phyloP scores from a whole-genome alignment of 352 stramenopile genomes.

The Phytophthora boehmeriae region DNA sequence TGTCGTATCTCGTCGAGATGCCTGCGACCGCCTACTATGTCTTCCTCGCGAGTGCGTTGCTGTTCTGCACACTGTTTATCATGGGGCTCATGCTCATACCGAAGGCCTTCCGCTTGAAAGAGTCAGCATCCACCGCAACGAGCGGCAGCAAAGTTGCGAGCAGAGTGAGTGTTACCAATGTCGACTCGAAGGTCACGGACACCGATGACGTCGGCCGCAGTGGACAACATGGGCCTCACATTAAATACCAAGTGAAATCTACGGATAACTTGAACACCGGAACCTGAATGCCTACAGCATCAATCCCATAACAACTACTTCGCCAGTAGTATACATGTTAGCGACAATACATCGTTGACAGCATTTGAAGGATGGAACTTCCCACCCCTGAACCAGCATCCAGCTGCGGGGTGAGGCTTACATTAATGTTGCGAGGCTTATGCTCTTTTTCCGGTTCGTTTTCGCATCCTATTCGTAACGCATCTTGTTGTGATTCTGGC shows the following conservation, averaged over 20 bases:
- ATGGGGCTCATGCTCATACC: slow-evolving; percentile 53
- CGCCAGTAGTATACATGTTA: background rate
- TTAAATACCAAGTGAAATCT: no score
- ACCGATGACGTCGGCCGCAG: no score
- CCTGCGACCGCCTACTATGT: slow-evolving; percentile 41
- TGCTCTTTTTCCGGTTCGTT: slow-evolving; percentile 22
- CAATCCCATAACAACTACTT: no score
- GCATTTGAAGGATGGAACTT: slow-evolving; percentile 30
- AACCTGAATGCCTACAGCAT: no score
- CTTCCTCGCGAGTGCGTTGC: slow-evolving; percentile 30
- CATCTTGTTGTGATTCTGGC: slow-evolving; percentile 26
- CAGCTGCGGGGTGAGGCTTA: slow-evolving; percentile 19
- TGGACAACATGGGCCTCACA: no score
- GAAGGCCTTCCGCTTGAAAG: slow-evolving; percentile 47
- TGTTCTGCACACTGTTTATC: slow-evolving; percentile 44
- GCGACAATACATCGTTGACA: background rate
- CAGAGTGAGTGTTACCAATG: no score
- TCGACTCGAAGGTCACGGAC: no score
- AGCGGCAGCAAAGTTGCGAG: no score
- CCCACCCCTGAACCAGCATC: slow-evolving; percentile 10
- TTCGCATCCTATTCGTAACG: slow-evolving; percentile 35
- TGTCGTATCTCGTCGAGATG: slow-evolving; percentile 59
- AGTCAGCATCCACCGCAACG: no score
- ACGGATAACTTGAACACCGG: no score
- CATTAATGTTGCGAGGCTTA: slow-evolving; percentile 30